Evolutionary conservation across 78 protist genomes (phyloP).

Genomic region (Dictyostelium discoideum): dicty_2.7 NC_007089.4:1811501-1812000

Average conservation of each 20-base stretch:
- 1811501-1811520: background rate
- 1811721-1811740: background rate
- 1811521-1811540: background rate
- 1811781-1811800: background rate
- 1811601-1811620: background rate
- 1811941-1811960: slow-evolving; percentile 3
- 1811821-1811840: background rate
- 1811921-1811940: slow-evolving; percentile 14
- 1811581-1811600: background rate
- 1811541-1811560: slow-evolving; percentile 2
- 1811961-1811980: slow-evolving; percentile 3
- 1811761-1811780: background rate
- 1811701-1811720: background rate
- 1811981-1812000: background rate
- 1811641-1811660: background rate
- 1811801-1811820: slow-evolving; percentile 2
- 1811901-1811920: slow-evolving; percentile 17
- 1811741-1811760: background rate
- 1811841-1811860: background rate
- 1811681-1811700: background rate
- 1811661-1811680: background rate
- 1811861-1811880: background rate
- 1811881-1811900: background rate
- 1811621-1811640: background rate
- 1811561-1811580: background rate